Base-by-base conservation (phyloP, 305 asterid genomes). In the Plantago lanceolata region DNA sequence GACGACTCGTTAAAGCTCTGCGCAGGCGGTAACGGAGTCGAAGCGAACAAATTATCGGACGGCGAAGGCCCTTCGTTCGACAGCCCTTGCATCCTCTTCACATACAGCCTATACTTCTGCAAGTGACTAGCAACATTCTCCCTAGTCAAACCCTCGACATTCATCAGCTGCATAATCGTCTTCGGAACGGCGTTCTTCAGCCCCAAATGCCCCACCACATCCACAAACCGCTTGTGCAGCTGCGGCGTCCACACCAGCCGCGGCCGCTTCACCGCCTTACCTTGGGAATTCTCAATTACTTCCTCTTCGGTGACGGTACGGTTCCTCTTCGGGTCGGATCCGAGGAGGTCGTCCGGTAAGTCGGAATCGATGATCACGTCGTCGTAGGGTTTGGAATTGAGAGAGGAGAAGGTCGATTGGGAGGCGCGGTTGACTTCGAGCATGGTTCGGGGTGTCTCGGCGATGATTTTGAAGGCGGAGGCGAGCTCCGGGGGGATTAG, bases 1-100 rank as follows among this genome's bases (percentile, higher is more conserved):
- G 89, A 78, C 1, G 88, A 77, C 67, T 87, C 91, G 15, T 73
- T 88, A 61, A 82, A 77, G 75, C 88, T 82, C 82, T 82, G 92
- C 4, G 53, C 43, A 13, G 21, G 67, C 57, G 78, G 76, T 58
- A 61, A 66, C 19, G 78, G 69, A 52, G 75, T 61, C 19, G 72
- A 71, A 5, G 73, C 68, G 1, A 72, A 72, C 52, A 76, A 63
- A 49, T 65, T 65, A 69, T 76, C 79, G 24, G 82, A 68, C 18
- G 64, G 48, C 7, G 76, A 61, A 44, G 80, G 66, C 0, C 68
- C 78, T n/a, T 70, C 76, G 40, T 67, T 61, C 0, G 80, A 66
- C n/a, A 68, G 31, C 37, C 79, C 76, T 70, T 79, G 82, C 85
- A 80, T 80, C 57, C 82, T 65, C 71, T 74, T 80, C 24, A 76